phyloP scores from a whole-genome alignment of 2,329 filamentous ascomycete species.

The Hypocrella siamensis region DNA sequence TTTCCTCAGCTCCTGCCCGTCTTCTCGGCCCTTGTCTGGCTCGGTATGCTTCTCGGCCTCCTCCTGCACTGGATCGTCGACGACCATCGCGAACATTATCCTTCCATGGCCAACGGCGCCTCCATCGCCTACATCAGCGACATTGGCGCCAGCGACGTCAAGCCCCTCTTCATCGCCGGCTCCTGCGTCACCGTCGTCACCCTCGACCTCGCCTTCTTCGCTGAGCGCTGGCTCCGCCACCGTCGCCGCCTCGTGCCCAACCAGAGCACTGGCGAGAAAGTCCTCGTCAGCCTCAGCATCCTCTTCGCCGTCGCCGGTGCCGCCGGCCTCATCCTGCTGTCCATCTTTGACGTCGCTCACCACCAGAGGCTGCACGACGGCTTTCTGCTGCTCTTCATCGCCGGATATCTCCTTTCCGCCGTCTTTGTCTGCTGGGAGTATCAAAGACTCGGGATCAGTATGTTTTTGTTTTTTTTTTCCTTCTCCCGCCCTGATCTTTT shows the following conservation, averaged over 20 bases:
- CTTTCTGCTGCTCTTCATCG: slow-evolving; percentile 73
- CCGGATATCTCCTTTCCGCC: slow-evolving; percentile 70
- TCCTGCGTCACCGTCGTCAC: slow-evolving; percentile 57
- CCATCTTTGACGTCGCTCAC: slow-evolving; percentile 68
- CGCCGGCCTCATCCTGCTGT: slow-evolving; percentile 63
- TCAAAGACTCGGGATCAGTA: slow-evolving; percentile 63
- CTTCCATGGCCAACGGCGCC: slow-evolving; percentile 42
- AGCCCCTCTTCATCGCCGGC: slow-evolving; percentile 66
- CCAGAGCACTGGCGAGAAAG: slow-evolving; percentile 43
- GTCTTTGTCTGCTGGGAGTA: slow-evolving; percentile 87
- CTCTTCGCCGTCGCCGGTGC: slow-evolving; percentile 60
- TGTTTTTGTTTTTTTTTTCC: slow-evolving; percentile 10
- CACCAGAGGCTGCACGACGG: slow-evolving; percentile 54
- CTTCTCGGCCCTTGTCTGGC: slow-evolving; percentile 49
- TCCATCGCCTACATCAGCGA: slow-evolving; percentile 59
- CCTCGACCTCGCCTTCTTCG: slow-evolving; percentile 64
- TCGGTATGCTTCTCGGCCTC: slow-evolving; percentile 52
- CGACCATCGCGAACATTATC: slow-evolving; percentile 36
- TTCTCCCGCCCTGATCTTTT: background rate
- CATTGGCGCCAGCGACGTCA: slow-evolving; percentile 43
- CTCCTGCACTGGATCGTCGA: slow-evolving; percentile 53
- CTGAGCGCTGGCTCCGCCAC: slow-evolving; percentile 78
- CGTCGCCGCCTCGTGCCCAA: slow-evolving; percentile 65
- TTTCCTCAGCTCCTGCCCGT: slow-evolving; percentile 45
- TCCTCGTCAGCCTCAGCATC: slow-evolving; percentile 46